Percentiles rank a stretch among this genome's conserved stretches.
Conservation (phyloP, 306 rosid species). For the Canavalia ensiformis region DNA sequence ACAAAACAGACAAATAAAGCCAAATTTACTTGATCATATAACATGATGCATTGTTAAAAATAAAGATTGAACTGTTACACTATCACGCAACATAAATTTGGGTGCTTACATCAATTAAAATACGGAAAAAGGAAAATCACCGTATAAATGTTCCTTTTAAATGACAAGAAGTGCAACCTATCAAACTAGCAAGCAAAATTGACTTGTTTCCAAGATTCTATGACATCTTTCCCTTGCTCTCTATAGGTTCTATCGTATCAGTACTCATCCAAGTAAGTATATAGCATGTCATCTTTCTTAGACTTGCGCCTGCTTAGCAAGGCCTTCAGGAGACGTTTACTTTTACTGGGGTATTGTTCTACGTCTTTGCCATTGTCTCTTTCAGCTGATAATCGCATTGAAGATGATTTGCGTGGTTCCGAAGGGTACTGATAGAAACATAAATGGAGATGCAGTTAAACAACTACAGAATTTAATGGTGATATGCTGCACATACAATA, state of each 20-base stretch:
- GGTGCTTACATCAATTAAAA: conserved; percentile 27
- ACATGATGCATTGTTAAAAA: conserved; percentile 30
- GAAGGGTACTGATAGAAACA: conserved; percentile 77
- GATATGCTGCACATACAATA: background rate
- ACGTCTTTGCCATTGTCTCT: conserved; percentile 69
- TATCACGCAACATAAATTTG: conserved; percentile 40
- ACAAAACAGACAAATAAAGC: conserved; percentile 10
- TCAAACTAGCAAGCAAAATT: conserved; percentile 50
- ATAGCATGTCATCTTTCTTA: conserved; percentile 91
- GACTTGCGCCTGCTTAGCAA: conserved; percentile 97
- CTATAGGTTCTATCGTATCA: conserved; percentile 54
- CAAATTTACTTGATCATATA: conserved; percentile 50
- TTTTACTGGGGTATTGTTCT: conserved; percentile 90
- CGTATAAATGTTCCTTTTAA: conserved; percentile 39
- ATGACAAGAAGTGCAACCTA: conserved; percentile 42
- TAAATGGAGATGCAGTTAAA: conserved; percentile 23
- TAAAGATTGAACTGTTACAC: conserved; percentile 38
- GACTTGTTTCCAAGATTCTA: conserved; percentile 52
- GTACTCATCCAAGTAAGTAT: conserved; percentile 94
- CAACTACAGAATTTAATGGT: conserved; percentile 15
- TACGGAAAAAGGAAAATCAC: conserved; percentile 15
- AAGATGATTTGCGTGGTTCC: conserved; percentile 91
- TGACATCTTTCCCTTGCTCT: conserved; percentile 47
- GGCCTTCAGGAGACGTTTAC: conserved; percentile 94
- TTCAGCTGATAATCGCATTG: conserved; percentile 90